Evolutionary conservation across 495 filamentous ascomycete genomes (phyloP), one percentile per base, ranked within the genome.

Genomic region (Trichoderma gamsii): DNA sequence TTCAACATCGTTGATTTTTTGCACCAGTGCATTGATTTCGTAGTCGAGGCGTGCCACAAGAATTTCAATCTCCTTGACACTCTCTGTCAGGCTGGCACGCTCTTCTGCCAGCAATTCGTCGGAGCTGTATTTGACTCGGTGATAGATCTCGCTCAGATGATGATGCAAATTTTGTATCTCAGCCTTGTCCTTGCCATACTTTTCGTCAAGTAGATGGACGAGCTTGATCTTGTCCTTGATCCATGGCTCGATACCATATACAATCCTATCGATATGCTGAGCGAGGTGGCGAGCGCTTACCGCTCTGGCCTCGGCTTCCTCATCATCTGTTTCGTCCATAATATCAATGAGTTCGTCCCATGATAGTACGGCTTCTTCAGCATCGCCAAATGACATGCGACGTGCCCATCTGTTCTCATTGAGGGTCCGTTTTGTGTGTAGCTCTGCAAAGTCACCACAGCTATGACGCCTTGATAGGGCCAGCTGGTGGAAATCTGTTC

Each of bases 11-110:
- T 90, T 86, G 41, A 97, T 90, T 73, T 91, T 92, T 23, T 88
- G 89, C 64, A 89, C 83, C 27, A 99, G 80, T 27, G 87, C 89
- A 65, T 87, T 85, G 44, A 98, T 86, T 79, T 99, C 96, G 76
- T 99, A 99, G 73, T 99, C 94, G 69, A 99, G 81, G 82, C 94
- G 95, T 25, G 92, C 91, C 7, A 88, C 88, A 52, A 97, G 80
- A 25, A 88, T 81, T 74, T 97, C 96, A 23, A 97, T 84, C 69
- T 92, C 91, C 74, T 89, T 90, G 67, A 96, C 83, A 38, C 82
- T 83, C 69, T 97, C 95, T 35, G 82, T 87, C 64, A 96, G 78
- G 35, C 84, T 78, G 38, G 81, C 78, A 35, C 86, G 83, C 79
- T 96, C 89, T 38, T 88, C 85, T 1, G 80, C 80, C 11, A 96